Evolutionary conservation across 805 yeast species (phyloP), one percentile per base, ranked within the genome.

Genomic region (Candida awuae): DNA sequence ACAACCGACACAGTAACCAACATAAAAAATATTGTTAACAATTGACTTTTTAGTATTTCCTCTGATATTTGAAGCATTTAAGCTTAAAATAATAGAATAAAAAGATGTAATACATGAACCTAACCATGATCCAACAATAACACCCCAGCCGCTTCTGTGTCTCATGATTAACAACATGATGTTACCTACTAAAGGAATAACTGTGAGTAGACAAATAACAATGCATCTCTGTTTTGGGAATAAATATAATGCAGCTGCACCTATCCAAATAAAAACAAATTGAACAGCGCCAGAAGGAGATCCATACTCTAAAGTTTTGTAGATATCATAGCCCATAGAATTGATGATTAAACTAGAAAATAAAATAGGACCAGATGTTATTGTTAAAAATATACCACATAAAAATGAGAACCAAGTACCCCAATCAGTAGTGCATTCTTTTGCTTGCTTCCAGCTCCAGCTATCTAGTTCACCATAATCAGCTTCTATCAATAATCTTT

Each of bases 11-110:
- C 83, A 72, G 53, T 77, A 81, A 4, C 75, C 77, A 38, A 80
- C 64, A 59, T 79, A 66, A 32, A 70, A 68, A 20, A 73, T 56
- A 12, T 77, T 77, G 38, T 73, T 71, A n/a, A 75, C 71, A 10
- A 71, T 64, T 45, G 75, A 63, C 50, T 80, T 74, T 56, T 82
- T 82, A 10, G 86, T 79, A 45, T 73, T 73, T 4, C 90, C 90
- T 6, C 84, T 73, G 19, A 77, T 68, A 53, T 80, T 55, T 28
- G 60, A 59, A n/a, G 48, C 50, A 28, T 41, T 45, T 35, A 50
- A 34, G 37, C 52, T 47, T 23, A 49, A 30, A 22, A 43, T 36
- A 41, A 45, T 37, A 17, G 45, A 28, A 18, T 37, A 36, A 38
- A 47, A 45, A 5, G 49, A 43, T 4, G 50, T 40, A 20, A 44